A percentile compares a stretch with the other conserved stretches of the same genome.
These are phyloP conservation scores for Zygosaccharomyces rouxii DNA, from an alignment of 805 yeast genomes.

Conservation along the genomic window DNA sequence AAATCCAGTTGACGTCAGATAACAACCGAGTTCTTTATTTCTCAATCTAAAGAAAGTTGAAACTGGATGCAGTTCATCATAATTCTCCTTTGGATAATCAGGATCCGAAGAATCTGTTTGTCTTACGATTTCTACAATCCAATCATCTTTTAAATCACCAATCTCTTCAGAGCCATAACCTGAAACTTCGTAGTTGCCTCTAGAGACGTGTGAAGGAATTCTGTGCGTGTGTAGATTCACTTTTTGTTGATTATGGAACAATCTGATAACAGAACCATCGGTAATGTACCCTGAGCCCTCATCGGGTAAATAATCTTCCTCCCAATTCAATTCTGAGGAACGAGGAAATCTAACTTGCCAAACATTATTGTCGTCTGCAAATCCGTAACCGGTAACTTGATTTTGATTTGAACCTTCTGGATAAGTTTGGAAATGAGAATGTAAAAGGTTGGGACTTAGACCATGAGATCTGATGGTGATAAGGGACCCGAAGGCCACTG, in stretches of 20 bases:
- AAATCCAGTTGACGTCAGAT: slow-evolving; percentile 77
- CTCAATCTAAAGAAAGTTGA: slow-evolving; percentile 77
- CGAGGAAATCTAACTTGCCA: slow-evolving; percentile 55
- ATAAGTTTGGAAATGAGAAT: slow-evolving; percentile 66
- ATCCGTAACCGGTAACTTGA: slow-evolving; percentile 76
- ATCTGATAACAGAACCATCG: slow-evolving; percentile 59
- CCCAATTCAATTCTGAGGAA: slow-evolving; percentile 35
- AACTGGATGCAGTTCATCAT: slow-evolving; percentile 62
- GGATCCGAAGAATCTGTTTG: slow-evolving; percentile 42
- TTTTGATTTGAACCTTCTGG: slow-evolving; percentile 78
- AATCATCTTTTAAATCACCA: slow-evolving; percentile 73
- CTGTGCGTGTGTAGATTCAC: slow-evolving; percentile 71
- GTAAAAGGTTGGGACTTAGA: slow-evolving; percentile 65
- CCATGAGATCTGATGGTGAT: slow-evolving; percentile 58
- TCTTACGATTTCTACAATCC: slow-evolving; percentile 67
- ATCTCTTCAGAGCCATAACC: slow-evolving; percentile 62
- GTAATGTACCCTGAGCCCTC: slow-evolving; percentile 33
- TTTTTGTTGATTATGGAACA: slow-evolving; percentile 58
- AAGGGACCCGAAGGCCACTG: slow-evolving; percentile 51
- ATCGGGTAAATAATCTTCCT: slow-evolving; percentile 25
- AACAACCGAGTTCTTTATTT: slow-evolving; percentile 67
- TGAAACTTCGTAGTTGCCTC: slow-evolving; percentile 56
- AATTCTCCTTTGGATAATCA: slow-evolving; percentile 42
- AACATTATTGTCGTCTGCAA: slow-evolving; percentile 67
- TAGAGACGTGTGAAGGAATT: slow-evolving; percentile 57